A percentile compares a stretch with the other conserved stretches of the same genome.
phyloP scores from a whole-genome alignment of 805 yeast genomes.

The Sugiyamaella lignohabitans region DNA sequence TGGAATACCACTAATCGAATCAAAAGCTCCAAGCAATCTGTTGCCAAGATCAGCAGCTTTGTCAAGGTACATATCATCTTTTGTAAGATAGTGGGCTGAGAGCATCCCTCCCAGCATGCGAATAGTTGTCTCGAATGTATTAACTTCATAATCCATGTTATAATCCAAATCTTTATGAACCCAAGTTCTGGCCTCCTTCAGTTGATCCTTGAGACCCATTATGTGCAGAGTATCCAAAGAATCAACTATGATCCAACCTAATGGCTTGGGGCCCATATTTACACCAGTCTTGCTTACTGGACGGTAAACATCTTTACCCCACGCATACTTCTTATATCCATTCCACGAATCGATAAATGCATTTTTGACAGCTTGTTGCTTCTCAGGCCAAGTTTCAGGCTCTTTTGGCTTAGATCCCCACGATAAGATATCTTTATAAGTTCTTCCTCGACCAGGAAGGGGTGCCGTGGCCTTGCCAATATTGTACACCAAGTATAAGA shows the following conservation, averaged over 20 bases:
- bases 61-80: constrained; percentile 64
- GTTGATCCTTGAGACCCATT: constrained; percentile 62
- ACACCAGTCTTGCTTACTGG: constrained; percentile 59
- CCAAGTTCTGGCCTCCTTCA: constrained; percentile 64
- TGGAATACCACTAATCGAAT: constrained; percentile 63
- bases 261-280: constrained; percentile 73
- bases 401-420: constrained; percentile 7
- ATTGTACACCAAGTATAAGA: constrained; percentile 38
- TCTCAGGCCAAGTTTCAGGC: constrained; percentile 38
- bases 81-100: constrained; percentile 68
- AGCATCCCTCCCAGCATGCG: constrained; percentile 91
- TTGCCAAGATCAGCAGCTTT: constrained; percentile 78
- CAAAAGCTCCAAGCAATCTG: constrained; percentile 62
- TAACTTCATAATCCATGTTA: constrained; percentile 66
- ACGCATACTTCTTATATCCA: constrained; percentile 65
- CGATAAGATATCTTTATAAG: neutral
- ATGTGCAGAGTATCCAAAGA: constrained; percentile 73
- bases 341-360: constrained; percentile 74
- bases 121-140: constrained; percentile 89
- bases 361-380: constrained; percentile 53
- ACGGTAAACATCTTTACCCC: constrained; percentile 76
- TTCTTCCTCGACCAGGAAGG: constrained; percentile 15
- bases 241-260: constrained; percentile 93
- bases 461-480: constrained; percentile 19
- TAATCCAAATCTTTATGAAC: constrained; percentile 62